A percentile compares a stretch with the other conserved stretches of the same genome.
phyloP scores from a whole-genome alignment of 1,284 basidiomycete species.

The Pseudozyma tsukubaensis region DNA sequence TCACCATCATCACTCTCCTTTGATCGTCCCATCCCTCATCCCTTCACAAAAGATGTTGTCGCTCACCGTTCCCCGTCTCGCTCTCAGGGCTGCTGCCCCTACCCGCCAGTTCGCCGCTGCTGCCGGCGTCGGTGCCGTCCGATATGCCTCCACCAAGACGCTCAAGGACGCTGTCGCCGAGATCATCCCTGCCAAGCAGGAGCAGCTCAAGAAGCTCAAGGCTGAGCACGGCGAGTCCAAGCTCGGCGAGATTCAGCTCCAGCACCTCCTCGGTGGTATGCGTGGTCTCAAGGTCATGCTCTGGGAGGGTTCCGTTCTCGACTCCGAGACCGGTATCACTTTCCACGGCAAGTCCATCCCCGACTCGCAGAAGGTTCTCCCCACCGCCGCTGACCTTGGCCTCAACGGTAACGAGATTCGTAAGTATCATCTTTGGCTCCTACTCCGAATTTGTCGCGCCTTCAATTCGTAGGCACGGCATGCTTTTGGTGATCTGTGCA shows the following conservation, averaged over 20 bases:
- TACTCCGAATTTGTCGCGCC: no score
- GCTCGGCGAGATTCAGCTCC: constrained; percentile 66
- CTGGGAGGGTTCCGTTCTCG: constrained; percentile 68
- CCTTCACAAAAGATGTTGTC: constrained; percentile 56
- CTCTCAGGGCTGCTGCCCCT: constrained; percentile 61
- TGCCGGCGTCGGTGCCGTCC: constrained; percentile 53
- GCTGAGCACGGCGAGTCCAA: constrained; percentile 60
- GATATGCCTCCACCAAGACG: constrained; percentile 65
- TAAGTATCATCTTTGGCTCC: no score
- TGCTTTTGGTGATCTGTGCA: not conserved
- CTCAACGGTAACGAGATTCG: constrained; percentile 67
- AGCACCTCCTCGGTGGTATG: constrained; percentile 68
- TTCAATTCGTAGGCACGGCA: not conserved
- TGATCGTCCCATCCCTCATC: constrained; percentile 7
- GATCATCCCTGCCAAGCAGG: constrained; percentile 67
- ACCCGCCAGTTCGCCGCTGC: constrained; percentile 64
- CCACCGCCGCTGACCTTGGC: constrained; percentile 64
- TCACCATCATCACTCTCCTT: constrained; percentile 35
- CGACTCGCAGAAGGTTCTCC: constrained; percentile 67
- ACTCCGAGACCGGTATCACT: constrained; percentile 67
- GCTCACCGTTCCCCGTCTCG: constrained; percentile 63
- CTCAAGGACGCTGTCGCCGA: constrained; percentile 66
- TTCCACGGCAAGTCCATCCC: constrained; percentile 69
- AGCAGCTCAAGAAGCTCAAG: constrained; percentile 67
- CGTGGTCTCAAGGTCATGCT: constrained; percentile 69